Base-by-base conservation (phyloP, 2,329 filamentous ascomycete species). In the Elsinoe batatas region DNA sequence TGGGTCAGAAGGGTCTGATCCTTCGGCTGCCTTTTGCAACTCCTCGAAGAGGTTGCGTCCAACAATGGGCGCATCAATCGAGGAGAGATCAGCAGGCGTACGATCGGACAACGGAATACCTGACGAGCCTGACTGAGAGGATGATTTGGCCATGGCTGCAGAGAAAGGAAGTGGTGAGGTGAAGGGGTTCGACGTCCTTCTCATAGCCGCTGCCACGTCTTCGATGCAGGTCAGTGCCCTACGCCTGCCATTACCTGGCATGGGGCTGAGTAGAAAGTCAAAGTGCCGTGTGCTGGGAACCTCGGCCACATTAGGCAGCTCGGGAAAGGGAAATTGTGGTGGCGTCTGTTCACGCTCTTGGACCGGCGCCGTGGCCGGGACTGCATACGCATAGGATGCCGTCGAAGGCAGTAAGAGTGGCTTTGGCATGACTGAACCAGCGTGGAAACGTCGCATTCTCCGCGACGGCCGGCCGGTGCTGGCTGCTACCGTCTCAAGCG, bases 31-130 rank as follows among this genome's bases (percentile, higher is more conserved):
- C 17, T 42, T 38, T 22, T 47, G 59, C 13, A 69, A 57, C 58
- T 69, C 68, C 38, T 69, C 67, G 59, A 69, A 64, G 3, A 69
- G 59, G 49, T 67, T 69, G 33, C 66, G 62, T 20, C 66, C 65
- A 10, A 58, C 40, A 4, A 57, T 58, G 8, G 55, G 40, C 26
- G 61, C 61, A 20, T 61, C 66, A 17, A 64, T 56, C 5, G 62
- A 63, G 15, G 61, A 61, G 55, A 64, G 61, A 12, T 64, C 56
- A 35, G 58, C 55, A 5, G 56, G 50, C 15, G 60, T 62, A 26
- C 13, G 47, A 26, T 36, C 46, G 7, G 56, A 56, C 5, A 53
- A 35, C 4, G 55, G 18, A 17, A 43, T 18, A n/a, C 15, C 46
- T n/a, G 55, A 51, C 15, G 55, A 42, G n/a, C 26, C 42, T 22